Evolutionary conservation across 129 eudicot genomes (phyloP).

Genomic region (Pittosporum tobira): DNA sequence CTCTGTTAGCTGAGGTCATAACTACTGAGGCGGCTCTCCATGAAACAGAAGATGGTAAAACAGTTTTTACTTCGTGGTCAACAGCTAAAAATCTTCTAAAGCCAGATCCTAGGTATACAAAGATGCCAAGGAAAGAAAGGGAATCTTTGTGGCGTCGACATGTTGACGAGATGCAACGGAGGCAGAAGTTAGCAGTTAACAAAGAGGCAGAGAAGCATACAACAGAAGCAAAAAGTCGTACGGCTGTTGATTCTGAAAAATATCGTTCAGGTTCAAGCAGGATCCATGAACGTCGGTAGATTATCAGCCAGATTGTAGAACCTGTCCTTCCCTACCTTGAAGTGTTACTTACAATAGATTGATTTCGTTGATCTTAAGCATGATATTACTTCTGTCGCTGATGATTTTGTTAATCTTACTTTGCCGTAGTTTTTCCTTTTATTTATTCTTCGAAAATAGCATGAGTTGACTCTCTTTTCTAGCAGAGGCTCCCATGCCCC

Average conservation of each 20-base stretch:
- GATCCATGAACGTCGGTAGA: conserved; percentile 35
- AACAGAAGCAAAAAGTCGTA: conserved; percentile 24
- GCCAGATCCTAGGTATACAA: conserved; percentile 57
- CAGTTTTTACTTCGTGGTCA: conserved; percentile 80
- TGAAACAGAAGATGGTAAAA: conserved; percentile 74
- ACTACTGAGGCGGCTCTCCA: conserved; percentile 53
- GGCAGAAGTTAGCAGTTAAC: conserved; percentile 31
- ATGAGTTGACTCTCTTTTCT: too few relatives aligned
- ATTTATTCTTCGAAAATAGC: too few relatives aligned
- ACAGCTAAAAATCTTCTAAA: conserved; percentile 73
- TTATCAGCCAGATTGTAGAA: neutral
- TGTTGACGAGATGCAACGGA: conserved; percentile 68
- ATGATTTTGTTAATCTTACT: too few relatives aligned
- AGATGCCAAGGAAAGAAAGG: conserved; percentile 86
- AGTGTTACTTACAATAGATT: too few relatives aligned
- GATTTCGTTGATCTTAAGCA: too few relatives aligned
- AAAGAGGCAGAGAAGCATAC: conserved; percentile 41
- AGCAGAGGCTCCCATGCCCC: too few relatives aligned
- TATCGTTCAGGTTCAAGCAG: conserved; percentile 40
- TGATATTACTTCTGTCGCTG: too few relatives aligned
- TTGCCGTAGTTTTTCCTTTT: too few relatives aligned
- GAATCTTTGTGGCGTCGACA: conserved; percentile 83
- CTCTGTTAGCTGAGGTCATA: conserved; percentile 55
- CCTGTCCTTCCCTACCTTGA: neutral
- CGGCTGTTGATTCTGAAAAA: conserved; percentile 44